These are phyloP conservation scores for Odonthalia washingtoniensis DNA, from an alignment of 31 red algal genomes.

Conservation along the genomic window DNA sequence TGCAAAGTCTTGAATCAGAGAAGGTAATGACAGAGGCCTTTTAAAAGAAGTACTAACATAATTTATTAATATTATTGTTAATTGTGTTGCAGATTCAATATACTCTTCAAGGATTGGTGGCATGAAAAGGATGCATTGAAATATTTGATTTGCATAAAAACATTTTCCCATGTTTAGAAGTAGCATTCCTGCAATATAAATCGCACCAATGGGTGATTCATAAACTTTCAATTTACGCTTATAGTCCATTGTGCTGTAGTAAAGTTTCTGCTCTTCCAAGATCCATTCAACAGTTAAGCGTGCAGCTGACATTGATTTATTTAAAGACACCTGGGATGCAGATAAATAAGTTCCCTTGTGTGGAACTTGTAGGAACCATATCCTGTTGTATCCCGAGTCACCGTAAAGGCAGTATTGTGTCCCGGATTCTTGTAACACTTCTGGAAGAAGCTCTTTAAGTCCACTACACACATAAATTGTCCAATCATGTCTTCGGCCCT, in stretches of 20 bases:
- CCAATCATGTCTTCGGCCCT: too few relatives aligned
- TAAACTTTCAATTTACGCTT: neutral
- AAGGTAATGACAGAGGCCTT: constrained; percentile 21
- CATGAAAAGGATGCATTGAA: neutral
- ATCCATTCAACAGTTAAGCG: constrained; percentile 28
- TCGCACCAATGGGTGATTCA: constrained; percentile 10
- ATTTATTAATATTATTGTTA: neutral
- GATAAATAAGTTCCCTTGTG: neutral
- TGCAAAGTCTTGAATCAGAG: neutral
- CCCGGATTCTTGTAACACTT: neutral
- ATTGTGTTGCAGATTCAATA: neutral
- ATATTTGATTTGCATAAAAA: neutral
- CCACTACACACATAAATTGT: too few relatives aligned
- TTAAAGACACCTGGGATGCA: neutral
- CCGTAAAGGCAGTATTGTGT: neutral
- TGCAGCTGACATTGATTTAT: neutral
- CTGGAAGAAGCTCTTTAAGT: too few relatives aligned
- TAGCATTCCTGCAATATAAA: neutral
- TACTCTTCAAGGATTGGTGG: neutral
- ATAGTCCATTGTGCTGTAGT: constrained; percentile 22
- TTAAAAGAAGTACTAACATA: neutral
- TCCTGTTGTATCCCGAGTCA: constrained; percentile 6
- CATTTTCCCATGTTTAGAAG: constrained; percentile 26
- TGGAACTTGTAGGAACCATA: neutral
- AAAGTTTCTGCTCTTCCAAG: constrained; percentile 28